Base-by-base conservation (phyloP, 2,329 filamentous ascomycete genomes). In the Cryoendolithus antarcticus region DNA sequence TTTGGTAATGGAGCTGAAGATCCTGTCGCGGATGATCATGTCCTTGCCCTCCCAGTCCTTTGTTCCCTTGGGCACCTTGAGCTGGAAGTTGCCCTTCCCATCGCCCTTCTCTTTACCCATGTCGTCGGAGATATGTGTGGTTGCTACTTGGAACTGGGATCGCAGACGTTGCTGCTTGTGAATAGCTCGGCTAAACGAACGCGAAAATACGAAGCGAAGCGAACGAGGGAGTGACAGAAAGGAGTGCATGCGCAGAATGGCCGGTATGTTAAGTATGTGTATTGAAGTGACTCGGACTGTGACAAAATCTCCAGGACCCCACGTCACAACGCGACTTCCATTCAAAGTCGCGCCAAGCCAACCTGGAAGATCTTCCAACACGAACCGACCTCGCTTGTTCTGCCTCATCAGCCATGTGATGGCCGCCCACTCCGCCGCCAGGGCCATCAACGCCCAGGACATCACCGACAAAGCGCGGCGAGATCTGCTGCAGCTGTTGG, bases 31-130 rank as follows among this genome's bases (percentile, higher is more conserved):
- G 55, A 89, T 77, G 55, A 85, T 73, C 70, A 86, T 82, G 58
- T 86, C 80, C 62, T 74, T 74, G 50, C 80, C 82, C 56, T 77
- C 72, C 82, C 77, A 93, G 61, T 93, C 86, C 59, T 85, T 83
- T 48, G 86, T 93, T 51, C 86, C 86, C 72, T 93, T 93, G 46
- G 86, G 84, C 56, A 81, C 84, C 71, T 93, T 93, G 59, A 93
- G 72, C 62, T 78, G 76, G 62, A 82, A 55, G 43, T 46, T 48
- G 34, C 41, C 41, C 46, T 56, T 56, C 35, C 50, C 49, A 37
- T 62, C 52, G 51, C 44, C 61, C 51, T 62, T 59, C 38, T 65
- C 63, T 52, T 66, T 67, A 42, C 62, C 64, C 65, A 69, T 69
- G 21, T 59, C 57, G 58, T 56, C 50, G 43, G 43, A 27, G 7